A percentile compares a stretch with the other conserved stretches of the same genome.
Evolutionary conservation across 192 early-diverging fungal species (phyloP).

Genomic region (Fimicolochytrium jonesii): DNA sequence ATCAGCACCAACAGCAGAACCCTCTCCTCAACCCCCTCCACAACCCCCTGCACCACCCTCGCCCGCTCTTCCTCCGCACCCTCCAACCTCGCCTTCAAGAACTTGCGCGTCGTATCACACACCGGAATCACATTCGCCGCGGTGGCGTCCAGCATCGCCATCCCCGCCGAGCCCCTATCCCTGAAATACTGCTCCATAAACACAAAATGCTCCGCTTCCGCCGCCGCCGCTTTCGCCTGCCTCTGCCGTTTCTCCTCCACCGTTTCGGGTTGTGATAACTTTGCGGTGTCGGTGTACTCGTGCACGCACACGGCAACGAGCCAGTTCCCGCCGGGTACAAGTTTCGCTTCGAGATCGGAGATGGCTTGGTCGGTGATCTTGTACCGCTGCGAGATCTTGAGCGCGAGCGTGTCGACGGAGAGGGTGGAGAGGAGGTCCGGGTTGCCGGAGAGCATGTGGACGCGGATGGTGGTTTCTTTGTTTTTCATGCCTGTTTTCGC

Average conservation of each 20-base stretch:
- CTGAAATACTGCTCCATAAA: constrained; percentile 1
- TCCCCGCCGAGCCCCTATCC: constrained; percentile 1
- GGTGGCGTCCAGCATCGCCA: too few relatives aligned
- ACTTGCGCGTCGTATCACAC: too few relatives aligned
- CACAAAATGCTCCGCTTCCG: constrained; percentile 7
- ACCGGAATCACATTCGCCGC: too few relatives aligned
- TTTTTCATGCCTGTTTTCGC: constrained; percentile 6
- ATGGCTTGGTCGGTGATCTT: not conserved
- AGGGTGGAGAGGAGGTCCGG: not conserved
- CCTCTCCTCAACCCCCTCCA: too few relatives aligned
- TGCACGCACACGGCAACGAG: not conserved
- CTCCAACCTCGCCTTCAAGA: too few relatives aligned
- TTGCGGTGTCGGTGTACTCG: not conserved
- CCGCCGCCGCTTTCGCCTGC: too few relatives aligned
- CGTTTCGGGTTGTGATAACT: not conserved
- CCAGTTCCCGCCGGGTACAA: not conserved
- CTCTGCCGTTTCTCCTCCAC: too few relatives aligned
- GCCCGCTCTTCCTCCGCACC: too few relatives aligned
- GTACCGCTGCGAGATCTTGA: constrained; percentile 16
- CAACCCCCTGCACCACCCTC: too few relatives aligned
- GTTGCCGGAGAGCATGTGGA: constrained; percentile 7
- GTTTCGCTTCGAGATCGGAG: not conserved
- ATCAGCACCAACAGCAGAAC: too few relatives aligned
- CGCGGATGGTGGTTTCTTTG: not conserved
- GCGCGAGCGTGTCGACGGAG: not conserved